These are phyloP conservation scores for Viridothelium virens DNA, from an alignment of 495 filamentous ascomycete genomes.

Conservation along the genomic window DNA sequence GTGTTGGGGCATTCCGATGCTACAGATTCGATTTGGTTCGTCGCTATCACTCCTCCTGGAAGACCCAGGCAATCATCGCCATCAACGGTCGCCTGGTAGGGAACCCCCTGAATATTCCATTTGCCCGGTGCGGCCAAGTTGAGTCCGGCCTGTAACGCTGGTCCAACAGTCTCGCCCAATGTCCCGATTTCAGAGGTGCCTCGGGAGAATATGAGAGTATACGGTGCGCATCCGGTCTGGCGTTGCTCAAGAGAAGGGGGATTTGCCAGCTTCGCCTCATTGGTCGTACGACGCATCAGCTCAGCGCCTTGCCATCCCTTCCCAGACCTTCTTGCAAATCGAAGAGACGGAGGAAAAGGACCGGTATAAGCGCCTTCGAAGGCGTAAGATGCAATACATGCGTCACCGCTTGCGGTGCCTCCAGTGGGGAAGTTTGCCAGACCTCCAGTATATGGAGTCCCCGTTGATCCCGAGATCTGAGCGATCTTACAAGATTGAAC, in stretches of 20 bases:
- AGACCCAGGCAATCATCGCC: not conserved
- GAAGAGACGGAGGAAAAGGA: not conserved
- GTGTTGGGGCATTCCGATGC: not conserved
- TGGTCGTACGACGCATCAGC: not conserved
- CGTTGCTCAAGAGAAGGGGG: not conserved
- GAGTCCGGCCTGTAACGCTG: not conserved
- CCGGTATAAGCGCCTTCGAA: slow-evolving; percentile 1
- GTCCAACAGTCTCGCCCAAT: not conserved
- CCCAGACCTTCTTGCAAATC: not conserved
- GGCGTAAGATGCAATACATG: not conserved
- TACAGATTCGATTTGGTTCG: not conserved
- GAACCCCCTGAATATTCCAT: not conserved
- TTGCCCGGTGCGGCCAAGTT: not conserved
- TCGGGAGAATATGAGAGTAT: not conserved
- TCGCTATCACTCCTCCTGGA: not conserved
- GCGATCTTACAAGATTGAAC: not conserved
- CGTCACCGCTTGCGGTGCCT: not conserved
- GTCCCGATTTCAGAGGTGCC: not conserved
- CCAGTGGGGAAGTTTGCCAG: slow-evolving; percentile 1
- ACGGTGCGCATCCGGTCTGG: not conserved
- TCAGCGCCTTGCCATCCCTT: not conserved
- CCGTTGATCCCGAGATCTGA: not conserved
- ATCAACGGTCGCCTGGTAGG: not conserved
- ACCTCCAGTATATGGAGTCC: not conserved
- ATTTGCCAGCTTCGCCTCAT: not conserved